Base-by-base conservation (phyloP, 441 rosid genomes). In the Euphorbia schlechtendalii region DNA sequence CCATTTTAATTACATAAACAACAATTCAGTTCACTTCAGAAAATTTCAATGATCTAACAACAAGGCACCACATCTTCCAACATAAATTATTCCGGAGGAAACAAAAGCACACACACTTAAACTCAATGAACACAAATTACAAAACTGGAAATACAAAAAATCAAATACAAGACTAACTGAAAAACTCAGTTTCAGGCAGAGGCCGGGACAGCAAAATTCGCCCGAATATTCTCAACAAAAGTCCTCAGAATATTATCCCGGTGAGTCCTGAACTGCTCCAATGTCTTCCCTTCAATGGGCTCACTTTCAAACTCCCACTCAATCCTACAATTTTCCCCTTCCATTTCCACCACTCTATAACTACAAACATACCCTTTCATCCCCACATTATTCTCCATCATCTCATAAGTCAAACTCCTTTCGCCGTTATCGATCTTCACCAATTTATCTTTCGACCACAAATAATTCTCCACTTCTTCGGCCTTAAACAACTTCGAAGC, bases 271-370 rank as follows among this genome's bases (percentile, higher is more conserved):
- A 17, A 48, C 1, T 48, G 22, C 53, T 48, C 83, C 45, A 81
- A n/a, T 5, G 17, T 49, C 80, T 63, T 68, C 10, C 89, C 86
- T 65, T 71, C 73, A 59, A 87, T 86, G 0, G 89, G 83, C 77
- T 86, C 78, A 62, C 82, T 81, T 5, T 56, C 22, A 64, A 86
- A 82, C 14, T 69, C 65, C 92, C 96, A 83, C 67, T 86, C 88
- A 30, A 87, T 76, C 78, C 65, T 63, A 18, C 86, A 87, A 15
- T 43, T 61, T 13, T 30, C 57, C 2, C 24, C 63, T 0, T 2
- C 73, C 3, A 5, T 24, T 13, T 80, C 77, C 24, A 61, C 58
- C 48, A 84, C 66, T 78, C 68, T 73, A 22, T 84, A 69, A 48
- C 77, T 83, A 4, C 88, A 73, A 13, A 76, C 80, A 28, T 86